These are phyloP conservation scores for Hypholoma sublateritium DNA, from an alignment of 768 basidiomycete genomes.

Conservation along the genomic window DNA sequence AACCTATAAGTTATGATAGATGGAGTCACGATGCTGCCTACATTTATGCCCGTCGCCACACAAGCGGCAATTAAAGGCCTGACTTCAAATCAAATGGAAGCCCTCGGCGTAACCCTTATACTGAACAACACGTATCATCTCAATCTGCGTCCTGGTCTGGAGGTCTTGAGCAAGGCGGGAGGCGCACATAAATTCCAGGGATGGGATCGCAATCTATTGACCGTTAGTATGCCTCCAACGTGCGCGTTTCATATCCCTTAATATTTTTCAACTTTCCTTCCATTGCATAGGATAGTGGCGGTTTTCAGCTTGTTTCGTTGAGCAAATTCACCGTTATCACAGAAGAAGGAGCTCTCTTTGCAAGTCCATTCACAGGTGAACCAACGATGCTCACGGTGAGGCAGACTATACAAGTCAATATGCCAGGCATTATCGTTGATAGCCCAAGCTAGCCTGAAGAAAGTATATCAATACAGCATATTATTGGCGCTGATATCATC, in stretches of 20 bases:
- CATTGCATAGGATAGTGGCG: conserved; percentile 76
- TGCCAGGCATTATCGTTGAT: not conserved
- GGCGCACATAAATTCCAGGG: conserved; percentile 92
- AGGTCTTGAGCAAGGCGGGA: conserved; percentile 70
- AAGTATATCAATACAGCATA: conserved; percentile 87
- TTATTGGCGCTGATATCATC: conserved; percentile 90
- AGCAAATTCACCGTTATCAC: conserved; percentile 85
- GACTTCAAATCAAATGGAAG: conserved; percentile 82
- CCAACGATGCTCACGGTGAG: conserved; percentile 85
- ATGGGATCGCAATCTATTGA: conserved; percentile 84
- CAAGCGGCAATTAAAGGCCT: conserved; percentile 91
- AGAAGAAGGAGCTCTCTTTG: conserved; percentile 85
- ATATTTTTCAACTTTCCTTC: not conserved
- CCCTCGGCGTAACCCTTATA: conserved; percentile 78
- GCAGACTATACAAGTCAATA: conserved; percentile 9
- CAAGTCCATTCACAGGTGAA: conserved; percentile 83
- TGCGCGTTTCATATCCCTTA: not conserved
- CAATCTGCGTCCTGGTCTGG: conserved; percentile 79
- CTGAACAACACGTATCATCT: conserved; percentile 92
- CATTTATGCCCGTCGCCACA: conserved; percentile 94
- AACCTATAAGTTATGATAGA: conserved; percentile 39
- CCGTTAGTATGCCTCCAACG: conserved; percentile 43
- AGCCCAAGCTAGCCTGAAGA: conserved; percentile 71
- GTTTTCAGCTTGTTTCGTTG: conserved; percentile 85
- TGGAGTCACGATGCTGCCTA: conserved; percentile 79